A percentile compares a stretch with the other conserved stretches of the same genome.
Conservation (phyloP, 1,284 basidiomycete genomes). For the Cryptococcus wingfieldii region DNA sequence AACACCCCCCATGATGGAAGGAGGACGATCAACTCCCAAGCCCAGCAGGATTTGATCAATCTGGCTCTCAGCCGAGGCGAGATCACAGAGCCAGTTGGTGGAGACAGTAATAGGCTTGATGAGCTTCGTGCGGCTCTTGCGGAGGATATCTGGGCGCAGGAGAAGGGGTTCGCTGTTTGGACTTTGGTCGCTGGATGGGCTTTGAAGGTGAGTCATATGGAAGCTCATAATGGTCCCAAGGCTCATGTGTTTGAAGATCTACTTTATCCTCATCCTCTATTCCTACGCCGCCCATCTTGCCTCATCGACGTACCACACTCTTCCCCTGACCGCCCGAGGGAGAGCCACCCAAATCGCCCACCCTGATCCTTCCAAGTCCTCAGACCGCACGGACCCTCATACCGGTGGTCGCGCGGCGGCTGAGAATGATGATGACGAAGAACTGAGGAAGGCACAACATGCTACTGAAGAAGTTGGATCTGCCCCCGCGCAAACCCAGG, state of each 20-base stretch:
- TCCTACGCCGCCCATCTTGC: slow-evolving; percentile 92
- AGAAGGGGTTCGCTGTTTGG: slow-evolving; percentile 72
- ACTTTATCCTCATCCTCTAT: slow-evolving; percentile 86
- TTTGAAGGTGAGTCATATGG: slow-evolving; percentile 64
- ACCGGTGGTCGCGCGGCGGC: not conserved
- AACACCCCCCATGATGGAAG: slow-evolving; percentile 86
- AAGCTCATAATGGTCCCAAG: not conserved
- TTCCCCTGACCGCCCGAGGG: slow-evolving; percentile 56
- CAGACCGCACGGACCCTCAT: not conserved
- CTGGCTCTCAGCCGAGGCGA: slow-evolving; percentile 45
- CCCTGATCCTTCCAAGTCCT: slow-evolving; percentile 14
- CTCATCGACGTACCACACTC: slow-evolving; percentile 79
- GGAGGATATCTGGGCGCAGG: slow-evolving; percentile 77
- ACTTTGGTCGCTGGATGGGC: slow-evolving; percentile 79
- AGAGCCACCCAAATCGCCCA: slow-evolving; percentile 27
- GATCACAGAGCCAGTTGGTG: slow-evolving; percentile 38
- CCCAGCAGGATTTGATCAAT: slow-evolving; percentile 74
- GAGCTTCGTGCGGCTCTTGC: slow-evolving; percentile 66
- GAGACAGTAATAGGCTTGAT: slow-evolving; percentile 57
- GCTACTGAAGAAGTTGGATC: slow-evolving; percentile 5
- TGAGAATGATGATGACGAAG: slow-evolving; percentile 17
- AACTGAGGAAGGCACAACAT: slow-evolving; percentile 19
- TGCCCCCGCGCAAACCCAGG: not conserved
- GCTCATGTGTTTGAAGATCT: slow-evolving; percentile 58
- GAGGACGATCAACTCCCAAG: slow-evolving; percentile 71